Percentiles rank a stretch among this genome's conserved stretches.
Evolutionary conservation across 2,329 filamentous ascomycete species (phyloP).

Genomic region (Colletotrichum scovillei): DNA sequence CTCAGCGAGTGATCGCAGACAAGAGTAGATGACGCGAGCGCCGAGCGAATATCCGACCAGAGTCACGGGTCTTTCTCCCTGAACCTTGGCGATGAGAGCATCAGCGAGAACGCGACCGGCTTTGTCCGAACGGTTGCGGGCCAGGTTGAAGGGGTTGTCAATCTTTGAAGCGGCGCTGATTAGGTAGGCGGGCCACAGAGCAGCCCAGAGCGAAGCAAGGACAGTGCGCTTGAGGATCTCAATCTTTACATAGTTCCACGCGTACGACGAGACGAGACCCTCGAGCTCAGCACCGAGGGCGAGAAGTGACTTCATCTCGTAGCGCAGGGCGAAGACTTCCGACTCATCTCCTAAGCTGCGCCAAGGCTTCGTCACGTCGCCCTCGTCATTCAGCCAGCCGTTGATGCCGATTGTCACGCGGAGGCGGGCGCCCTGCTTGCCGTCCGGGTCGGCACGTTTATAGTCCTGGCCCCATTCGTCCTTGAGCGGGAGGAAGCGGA

Average conservation of each 20-base stretch:
- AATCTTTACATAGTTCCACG: conserved; percentile 78
- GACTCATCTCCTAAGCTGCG: conserved; percentile 75
- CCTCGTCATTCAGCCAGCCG: conserved; percentile 82
- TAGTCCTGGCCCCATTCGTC: conserved; percentile 52
- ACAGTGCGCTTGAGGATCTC: conserved; percentile 81
- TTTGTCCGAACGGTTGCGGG: conserved; percentile 81
- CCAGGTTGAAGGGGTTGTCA: conserved; percentile 86
- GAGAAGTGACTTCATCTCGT: conserved; percentile 82
- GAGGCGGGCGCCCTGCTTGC: conserved; percentile 62
- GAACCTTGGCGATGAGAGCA: conserved; percentile 82
- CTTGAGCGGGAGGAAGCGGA: conserved; percentile 79
- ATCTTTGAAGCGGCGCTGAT: conserved; percentile 75
- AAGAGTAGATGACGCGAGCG: conserved; percentile 84
- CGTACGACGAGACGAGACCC: conserved; percentile 77
- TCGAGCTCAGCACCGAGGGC: conserved; percentile 80
- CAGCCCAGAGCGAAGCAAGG: conserved; percentile 74
- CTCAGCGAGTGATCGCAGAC: conserved; percentile 80
- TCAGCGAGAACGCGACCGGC: conserved; percentile 84
- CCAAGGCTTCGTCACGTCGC: conserved; percentile 86
- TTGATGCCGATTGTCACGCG: conserved; percentile 88
- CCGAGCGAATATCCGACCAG: conserved; percentile 86
- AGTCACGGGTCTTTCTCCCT: conserved; percentile 84
- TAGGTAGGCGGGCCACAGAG: conserved; percentile 77
- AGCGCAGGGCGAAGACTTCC: conserved; percentile 87
- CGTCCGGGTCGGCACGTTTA: conserved; percentile 39